phyloP scores from a whole-genome alignment of 441 rosid genomes.

The Erodium moschatum region DNA sequence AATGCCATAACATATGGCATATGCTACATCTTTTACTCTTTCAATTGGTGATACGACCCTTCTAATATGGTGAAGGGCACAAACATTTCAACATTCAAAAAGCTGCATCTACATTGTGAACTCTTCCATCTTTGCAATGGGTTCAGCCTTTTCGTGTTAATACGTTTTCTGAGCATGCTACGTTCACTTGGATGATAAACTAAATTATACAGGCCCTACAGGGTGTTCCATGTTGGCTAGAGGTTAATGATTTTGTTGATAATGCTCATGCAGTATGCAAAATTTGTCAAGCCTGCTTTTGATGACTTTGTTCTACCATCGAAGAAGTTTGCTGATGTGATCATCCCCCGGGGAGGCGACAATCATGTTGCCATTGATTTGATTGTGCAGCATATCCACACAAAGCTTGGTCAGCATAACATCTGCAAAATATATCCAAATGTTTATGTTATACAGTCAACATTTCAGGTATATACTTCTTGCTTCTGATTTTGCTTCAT shows the following conservation, averaged over 20 bases:
- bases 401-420: slow-evolving; percentile 93
- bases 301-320: slow-evolving; percentile 94
- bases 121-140: not conserved
- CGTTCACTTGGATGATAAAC: too few species aligned
- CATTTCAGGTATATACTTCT: slow-evolving; percentile 63
- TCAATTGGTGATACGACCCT: not conserved
- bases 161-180: too few species aligned
- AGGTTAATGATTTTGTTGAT: slow-evolving; percentile 19
- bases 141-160: not conserved
- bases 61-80: not conserved
- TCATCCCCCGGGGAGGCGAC: slow-evolving; percentile 93
- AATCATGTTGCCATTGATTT: slow-evolving; percentile 95
- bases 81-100: not conserved
- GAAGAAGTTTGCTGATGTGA: slow-evolving; percentile 94
- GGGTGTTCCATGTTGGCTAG: slow-evolving; percentile 2
- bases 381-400: slow-evolving; percentile 89
- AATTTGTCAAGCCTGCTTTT: slow-evolving; percentile 97
- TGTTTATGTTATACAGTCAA: slow-evolving; percentile 71
- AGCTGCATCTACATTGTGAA: not conserved
- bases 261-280: slow-evolving; percentile 65
- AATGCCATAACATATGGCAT: not conserved
- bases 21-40: not conserved
- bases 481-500: not conserved
- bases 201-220: too few species aligned
- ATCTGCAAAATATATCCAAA: slow-evolving; percentile 90